Percentiles rank a stretch among this genome's conserved stretches.
Evolutionary conservation across 345 rosid genomes (phyloP).

Genomic region (Lumnitzera littorea): DNA sequence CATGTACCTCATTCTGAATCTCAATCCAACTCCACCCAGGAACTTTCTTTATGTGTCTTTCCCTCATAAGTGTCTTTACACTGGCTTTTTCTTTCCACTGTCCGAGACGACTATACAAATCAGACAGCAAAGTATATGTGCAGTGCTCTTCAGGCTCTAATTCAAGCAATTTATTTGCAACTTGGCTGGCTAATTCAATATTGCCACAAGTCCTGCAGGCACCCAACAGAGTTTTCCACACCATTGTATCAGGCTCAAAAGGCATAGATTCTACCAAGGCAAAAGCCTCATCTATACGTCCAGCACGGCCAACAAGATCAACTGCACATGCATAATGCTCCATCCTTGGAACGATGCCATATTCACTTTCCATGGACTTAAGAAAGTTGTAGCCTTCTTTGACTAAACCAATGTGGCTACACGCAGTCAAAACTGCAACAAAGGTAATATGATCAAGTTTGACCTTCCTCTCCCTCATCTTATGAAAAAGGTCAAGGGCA

Average conservation of each 20-base stretch:
- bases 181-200: conserved; percentile 55
- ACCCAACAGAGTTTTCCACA: conserved; percentile 65
- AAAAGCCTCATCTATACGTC: conserved; percentile 41
- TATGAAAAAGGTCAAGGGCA: conserved; percentile 51
- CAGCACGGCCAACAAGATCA: conserved; percentile 74
- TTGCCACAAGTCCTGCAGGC: conserved; percentile 66
- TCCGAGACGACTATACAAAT: conserved; percentile 54
- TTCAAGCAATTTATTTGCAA: conserved; percentile 48
- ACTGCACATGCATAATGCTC: conserved; percentile 78
- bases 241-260: conserved; percentile 53
- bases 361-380: conserved; percentile 45
- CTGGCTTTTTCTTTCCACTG: conserved; percentile 61
- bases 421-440: conserved; percentile 66
- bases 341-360: conserved; percentile 51
- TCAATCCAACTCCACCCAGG: conserved; percentile 91
- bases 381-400: conserved; percentile 50
- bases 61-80: conserved; percentile 61
- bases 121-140: conserved; percentile 52
- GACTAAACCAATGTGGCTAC: conserved; percentile 64
- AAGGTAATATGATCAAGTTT: conserved; percentile 65
- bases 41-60: conserved; percentile 65
- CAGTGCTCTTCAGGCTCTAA: conserved; percentile 70
- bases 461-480: conserved; percentile 45
- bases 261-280: conserved; percentile 61
- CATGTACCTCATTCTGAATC: conserved; percentile 42